Evolutionary conservation across 306 rosid genomes (phyloP).

Genomic region (Medicago truncatula): DNA sequence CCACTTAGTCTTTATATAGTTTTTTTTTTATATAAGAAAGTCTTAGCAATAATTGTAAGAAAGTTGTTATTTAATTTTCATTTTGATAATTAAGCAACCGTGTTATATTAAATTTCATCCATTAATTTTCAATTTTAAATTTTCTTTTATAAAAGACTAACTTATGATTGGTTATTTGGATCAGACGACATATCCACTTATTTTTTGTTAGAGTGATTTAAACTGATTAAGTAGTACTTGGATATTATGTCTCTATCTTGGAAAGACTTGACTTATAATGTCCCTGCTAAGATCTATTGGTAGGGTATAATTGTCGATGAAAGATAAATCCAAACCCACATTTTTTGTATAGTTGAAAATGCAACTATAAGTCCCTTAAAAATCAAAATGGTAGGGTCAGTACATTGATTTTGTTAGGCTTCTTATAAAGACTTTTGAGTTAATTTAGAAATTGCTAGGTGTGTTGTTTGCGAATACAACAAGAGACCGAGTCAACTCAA

Average conservation of each 20-base stretch:
- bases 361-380: not conserved
- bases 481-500: not conserved
- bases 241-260: no score
- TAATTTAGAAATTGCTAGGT: not conserved
- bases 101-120: no score
- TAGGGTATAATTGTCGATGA: not conserved
- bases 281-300: not conserved
- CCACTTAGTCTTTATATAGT: not conserved
- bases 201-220: no score
- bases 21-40: no score
- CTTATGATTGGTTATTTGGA: no score
- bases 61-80: no score
- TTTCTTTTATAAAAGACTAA: no score
- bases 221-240: no score
- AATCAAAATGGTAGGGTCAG: not conserved
- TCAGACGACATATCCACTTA: no score
- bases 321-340: not conserved
- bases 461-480: not conserved
- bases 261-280: not conserved
- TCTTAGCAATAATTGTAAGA: no score
- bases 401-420: not conserved
- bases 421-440: not conserved
- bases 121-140: no score
- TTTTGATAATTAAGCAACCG: no score
- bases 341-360: not conserved